Evolutionary conservation across 108 stramenopile species (phyloP), one percentile per base, ranked within the genome.

Genomic region (Pseudonitzschia pungens): DNA sequence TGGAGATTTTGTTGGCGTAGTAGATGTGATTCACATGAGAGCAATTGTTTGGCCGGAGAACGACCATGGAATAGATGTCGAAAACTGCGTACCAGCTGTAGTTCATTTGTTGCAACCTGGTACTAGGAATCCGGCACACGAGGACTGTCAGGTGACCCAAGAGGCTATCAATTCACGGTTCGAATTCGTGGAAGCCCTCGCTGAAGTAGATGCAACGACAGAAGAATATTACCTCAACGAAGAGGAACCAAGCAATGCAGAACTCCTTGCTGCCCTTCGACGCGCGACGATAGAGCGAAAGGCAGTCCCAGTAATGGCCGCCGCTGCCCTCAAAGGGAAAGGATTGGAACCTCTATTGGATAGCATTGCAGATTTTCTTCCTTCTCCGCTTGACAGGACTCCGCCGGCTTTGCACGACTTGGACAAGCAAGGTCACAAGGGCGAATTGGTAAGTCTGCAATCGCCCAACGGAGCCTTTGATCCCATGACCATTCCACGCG

Each of bases 291-390:
- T 93, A 55, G 55, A 69, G 55, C 81, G 87, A 65, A 72, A 78
- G 28, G 82, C 79, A 11, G 73, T 92, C 53, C 95, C 95, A 45
- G 89, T 92, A 27, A 74, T 96, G 79, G 84, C 92, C 31, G 86
- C 82, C 11, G 89, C 97, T 40, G 95, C 98, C 14, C 77, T 99
- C 55, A 84, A 88, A 66, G 94, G 97, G 44, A 84, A 87, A 52
- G 98, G 98, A 28, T 87, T 99, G 22, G 97, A 99, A 69, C 89
- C 96, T 20, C 66, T 99, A 12, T 81, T 99, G 63, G 98, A 99
- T 81, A 82, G 84, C 27, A 86, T 98, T 71, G 90, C 91, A 20
- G 97, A 96, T 71, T 92, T 91, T 48, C 78, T 99, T 16, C 99
- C 99, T 6, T 89, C 88, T 45, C 99, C 99, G 0, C 77, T 97